These are phyloP conservation scores for Puccinia hordei DNA, from an alignment of 1,284 basidiomycete species.

Conservation along the genomic window DNA sequence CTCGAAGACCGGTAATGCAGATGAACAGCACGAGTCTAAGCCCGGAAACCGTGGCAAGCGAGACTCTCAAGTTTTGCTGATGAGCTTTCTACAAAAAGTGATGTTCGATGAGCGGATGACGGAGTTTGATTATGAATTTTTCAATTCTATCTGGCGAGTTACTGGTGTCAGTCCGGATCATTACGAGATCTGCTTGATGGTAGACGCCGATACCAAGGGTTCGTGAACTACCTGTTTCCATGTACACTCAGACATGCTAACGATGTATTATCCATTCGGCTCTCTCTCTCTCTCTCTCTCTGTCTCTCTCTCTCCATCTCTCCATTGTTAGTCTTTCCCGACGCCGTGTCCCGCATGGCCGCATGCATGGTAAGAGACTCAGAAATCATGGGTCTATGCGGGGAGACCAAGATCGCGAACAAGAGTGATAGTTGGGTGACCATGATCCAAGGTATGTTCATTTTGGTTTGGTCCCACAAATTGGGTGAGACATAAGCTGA, in stretches of 20 bases:
- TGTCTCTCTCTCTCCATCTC: too few relatives aligned
- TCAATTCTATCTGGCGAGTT: slow-evolving; percentile 62
- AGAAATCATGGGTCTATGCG: slow-evolving; percentile 63
- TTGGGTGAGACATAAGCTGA: not conserved
- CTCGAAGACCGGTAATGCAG: slow-evolving; percentile 88
- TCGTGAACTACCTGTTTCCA: slow-evolving; percentile 23
- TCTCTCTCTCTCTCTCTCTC: too few relatives aligned
- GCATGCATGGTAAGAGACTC: slow-evolving; percentile 62
- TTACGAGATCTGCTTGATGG: slow-evolving; percentile 62
- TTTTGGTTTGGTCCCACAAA: too few relatives aligned
- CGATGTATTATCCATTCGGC: not conserved
- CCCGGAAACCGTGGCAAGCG: slow-evolving; percentile 99
- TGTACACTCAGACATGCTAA: not conserved
- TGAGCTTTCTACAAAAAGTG: slow-evolving; percentile 63
- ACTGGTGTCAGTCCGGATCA: slow-evolving; percentile 62
- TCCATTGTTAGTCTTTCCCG: slow-evolving; percentile 62
- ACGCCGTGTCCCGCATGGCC: slow-evolving; percentile 62
- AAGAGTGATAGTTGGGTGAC: slow-evolving; percentile 63
- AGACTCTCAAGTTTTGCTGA: slow-evolving; percentile 80
- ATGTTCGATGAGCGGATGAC: slow-evolving; percentile 64
- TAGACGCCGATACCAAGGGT: slow-evolving; percentile 67
- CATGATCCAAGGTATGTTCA: slow-evolving; percentile 61
- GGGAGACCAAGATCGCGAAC: slow-evolving; percentile 63
- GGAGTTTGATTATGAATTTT: slow-evolving; percentile 63
- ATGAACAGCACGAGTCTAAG: slow-evolving; percentile 83